phyloP scores from a whole-genome alignment of 441 rosid species.

The Erodium texanum region DNA sequence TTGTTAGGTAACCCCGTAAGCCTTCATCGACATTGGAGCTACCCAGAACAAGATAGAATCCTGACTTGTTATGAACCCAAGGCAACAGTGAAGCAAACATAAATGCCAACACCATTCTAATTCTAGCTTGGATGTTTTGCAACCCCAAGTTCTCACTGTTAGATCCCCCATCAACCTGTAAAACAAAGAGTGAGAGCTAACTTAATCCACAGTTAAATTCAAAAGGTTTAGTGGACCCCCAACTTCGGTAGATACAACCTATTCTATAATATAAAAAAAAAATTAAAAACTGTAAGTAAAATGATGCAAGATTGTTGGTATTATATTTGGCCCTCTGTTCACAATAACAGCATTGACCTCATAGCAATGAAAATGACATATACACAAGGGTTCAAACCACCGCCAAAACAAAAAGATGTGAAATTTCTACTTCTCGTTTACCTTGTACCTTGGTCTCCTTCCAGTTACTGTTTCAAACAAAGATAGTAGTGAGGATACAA shows the following conservation, averaged over 20 bases:
- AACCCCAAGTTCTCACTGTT: constrained; percentile 77
- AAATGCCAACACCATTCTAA: constrained; percentile 94
- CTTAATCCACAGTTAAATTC: background rate
- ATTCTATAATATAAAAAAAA: background rate
- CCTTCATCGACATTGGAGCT: constrained; percentile 98
- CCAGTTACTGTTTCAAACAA: constrained; percentile 87
- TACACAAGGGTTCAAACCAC: background rate
- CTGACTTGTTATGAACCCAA: constrained; percentile 87
- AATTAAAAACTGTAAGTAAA: background rate
- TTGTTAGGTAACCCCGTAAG: constrained; percentile 87
- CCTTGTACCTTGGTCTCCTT: constrained; percentile 79
- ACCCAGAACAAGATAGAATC: constrained; percentile 91
- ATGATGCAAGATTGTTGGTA: background rate
- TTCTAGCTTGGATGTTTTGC: constrained; percentile 97
- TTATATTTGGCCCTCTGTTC: background rate
- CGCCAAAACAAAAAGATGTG: background rate
- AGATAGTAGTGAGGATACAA: constrained; percentile 68
- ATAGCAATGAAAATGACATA: background rate
- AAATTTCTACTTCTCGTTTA: constrained; percentile 17
- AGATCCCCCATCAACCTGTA: constrained; percentile 89
- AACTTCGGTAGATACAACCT: background rate
- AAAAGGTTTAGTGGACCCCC: background rate
- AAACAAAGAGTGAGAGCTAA: constrained; percentile 14
- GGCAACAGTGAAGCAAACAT: constrained; percentile 94
- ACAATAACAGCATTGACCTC: background rate